These are phyloP conservation scores for Cyclospora cayetanensis DNA, from an alignment of 169 alveolate species.

Conservation along the genomic window DNA sequence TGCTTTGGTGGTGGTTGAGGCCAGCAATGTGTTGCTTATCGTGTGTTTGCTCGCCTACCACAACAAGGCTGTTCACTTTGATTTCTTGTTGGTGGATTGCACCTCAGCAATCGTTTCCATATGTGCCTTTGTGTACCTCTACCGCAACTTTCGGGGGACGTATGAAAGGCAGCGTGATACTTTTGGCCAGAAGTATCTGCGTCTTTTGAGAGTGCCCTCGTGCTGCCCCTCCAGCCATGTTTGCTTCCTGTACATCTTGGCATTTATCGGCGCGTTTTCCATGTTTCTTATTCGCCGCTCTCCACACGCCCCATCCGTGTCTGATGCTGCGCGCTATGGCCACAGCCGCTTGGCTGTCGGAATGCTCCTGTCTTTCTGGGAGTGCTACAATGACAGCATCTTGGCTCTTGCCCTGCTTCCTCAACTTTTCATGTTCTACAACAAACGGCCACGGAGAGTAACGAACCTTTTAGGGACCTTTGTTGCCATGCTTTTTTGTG, in stretches of 20 bases:
- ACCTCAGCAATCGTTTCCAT: conserved; percentile 74
- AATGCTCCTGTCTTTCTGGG: conserved; percentile 75
- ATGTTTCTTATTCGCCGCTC: conserved; percentile 64
- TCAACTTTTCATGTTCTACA: conserved; percentile 78
- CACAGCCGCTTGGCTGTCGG: conserved; percentile 63
- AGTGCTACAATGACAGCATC: conserved; percentile 77
- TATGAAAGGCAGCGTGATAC: conserved; percentile 77
- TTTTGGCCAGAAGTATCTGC: conserved; percentile 72
- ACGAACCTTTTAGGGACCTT: conserved; percentile 74
- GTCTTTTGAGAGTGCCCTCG: not conserved
- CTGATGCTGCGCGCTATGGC: conserved; percentile 50
- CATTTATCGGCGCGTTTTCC: conserved; percentile 40
- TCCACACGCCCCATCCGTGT: conserved; percentile 49
- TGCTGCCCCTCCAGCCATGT: not conserved
- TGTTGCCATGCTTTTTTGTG: conserved; percentile 76
- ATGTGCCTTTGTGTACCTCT: conserved; percentile 61
- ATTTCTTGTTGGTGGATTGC: conserved; percentile 76
- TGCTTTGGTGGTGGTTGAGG: conserved; percentile 76
- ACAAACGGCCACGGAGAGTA: conserved; percentile 77
- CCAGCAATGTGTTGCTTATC: conserved; percentile 75
- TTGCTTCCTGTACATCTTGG: conserved; percentile 43
- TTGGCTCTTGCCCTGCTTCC: conserved; percentile 79
- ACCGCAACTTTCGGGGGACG: conserved; percentile 49
- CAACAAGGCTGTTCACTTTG: conserved; percentile 67
- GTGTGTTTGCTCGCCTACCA: conserved; percentile 58